Evolutionary conservation across 768 basidiomycete species (phyloP).

Genomic region (Podaxis pistillaris): DNA sequence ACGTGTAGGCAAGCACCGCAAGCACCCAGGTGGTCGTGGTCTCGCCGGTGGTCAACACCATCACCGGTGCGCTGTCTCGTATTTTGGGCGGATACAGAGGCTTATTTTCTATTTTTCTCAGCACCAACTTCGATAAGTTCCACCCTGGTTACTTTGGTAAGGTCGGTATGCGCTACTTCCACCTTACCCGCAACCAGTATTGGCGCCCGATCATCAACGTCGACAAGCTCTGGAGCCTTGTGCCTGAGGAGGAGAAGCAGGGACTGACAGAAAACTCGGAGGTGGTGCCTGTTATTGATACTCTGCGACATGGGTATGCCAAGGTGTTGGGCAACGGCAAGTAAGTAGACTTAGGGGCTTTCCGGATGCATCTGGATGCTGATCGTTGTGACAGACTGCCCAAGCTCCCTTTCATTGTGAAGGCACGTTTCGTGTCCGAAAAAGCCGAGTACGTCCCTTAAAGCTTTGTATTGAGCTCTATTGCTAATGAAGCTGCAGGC

Average conservation of each 20-base stretch:
- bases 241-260: conserved; percentile 82
- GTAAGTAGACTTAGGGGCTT: conserved; percentile 40
- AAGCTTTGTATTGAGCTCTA: not conserved
- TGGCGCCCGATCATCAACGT: conserved; percentile 98
- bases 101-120: conserved; percentile 25
- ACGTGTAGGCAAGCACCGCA: conserved; percentile 99
- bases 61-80: conserved; percentile 73
- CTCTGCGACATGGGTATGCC: conserved; percentile 76
- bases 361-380: not conserved
- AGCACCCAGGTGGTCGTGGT: conserved; percentile 99
- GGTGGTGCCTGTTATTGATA: conserved; percentile 95
- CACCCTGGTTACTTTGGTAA: conserved; percentile 99
- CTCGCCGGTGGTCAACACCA: conserved; percentile 99
- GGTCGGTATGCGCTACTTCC: conserved; percentile 99
- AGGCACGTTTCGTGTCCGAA: conserved; percentile 92
- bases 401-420: conserved; percentile 93
- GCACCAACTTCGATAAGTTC: conserved; percentile 98
- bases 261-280: conserved; percentile 70
- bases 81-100: conserved; percentile 1
- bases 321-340: conserved; percentile 95
- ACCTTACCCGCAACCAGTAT: conserved; percentile 84
- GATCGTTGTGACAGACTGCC: conserved; percentile 55
- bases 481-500: conserved; percentile 27
- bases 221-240: conserved; percentile 94
- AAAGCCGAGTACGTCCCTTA: conserved; percentile 66